Evolutionary conservation across 2,329 filamentous ascomycete genomes (phyloP), one percentile per base, ranked within the genome.

Genomic region (Canariomyces notabilis): DNA sequence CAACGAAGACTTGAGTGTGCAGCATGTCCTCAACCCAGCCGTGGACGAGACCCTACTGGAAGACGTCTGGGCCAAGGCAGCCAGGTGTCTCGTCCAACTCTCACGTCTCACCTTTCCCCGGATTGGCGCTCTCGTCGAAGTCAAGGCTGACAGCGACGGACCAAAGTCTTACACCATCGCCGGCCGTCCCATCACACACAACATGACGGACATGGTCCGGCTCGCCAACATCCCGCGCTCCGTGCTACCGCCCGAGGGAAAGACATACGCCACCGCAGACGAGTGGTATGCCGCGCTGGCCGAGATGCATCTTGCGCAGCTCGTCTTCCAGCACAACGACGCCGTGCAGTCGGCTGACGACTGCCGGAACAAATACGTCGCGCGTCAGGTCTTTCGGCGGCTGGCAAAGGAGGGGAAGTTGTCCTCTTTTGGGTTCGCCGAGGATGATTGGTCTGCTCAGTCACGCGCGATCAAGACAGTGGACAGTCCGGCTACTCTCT

Each of bases 281-380:
- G 61, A 65, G 5, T 72, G 66, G 59, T 67, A 65, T 38, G 35
- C 44, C 5, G 58, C 54, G 3, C 55, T 72, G 5, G 64, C 68
- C 6, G 59, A 68, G 5, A 58, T 68, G 48, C 63, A 75, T 29
- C 54, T 75, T 6, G 57, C 56, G 16, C 63, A 66, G 14, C 58
- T 72, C 3, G 18, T 60, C 6, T 68, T 68, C 46, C 67, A 73
- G 52, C 64, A 64, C 34, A 70, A 72, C 47, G 64, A 70, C 39
- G 50, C 62, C 0, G 55, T 69, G 1, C 37, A 44, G 1, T 57
- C 60, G 2, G 67, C 61, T 21, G 63, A 67, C 14, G 69, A 72
- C 43, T 67, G 61, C 37, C 59, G 64, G 3, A 67, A 64, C 19
- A 72, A 72, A 45, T 71, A 69, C 39, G 61, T 70, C 2, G 63